A percentile compares a stretch with the other conserved stretches of the same genome.
Evolutionary conservation across 805 yeast genomes (phyloP).

Genomic region (Maudiozyma bulderi): DNA sequence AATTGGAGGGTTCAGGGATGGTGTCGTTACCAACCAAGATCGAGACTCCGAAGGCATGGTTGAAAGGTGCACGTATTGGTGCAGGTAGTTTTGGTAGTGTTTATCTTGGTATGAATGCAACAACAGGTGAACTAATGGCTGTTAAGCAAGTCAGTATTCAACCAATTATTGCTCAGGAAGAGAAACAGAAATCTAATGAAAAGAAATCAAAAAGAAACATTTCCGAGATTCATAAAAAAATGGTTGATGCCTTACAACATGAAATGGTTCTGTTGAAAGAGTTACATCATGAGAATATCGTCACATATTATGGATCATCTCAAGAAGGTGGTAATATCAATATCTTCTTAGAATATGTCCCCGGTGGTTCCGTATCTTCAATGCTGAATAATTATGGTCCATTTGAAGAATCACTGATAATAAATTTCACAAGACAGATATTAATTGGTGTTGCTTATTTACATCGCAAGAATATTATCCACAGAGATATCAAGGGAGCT

Average conservation of each 20-base stretch:
- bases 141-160: conserved; percentile 81
- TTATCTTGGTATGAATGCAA: conserved; percentile 80
- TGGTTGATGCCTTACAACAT: conserved; percentile 73
- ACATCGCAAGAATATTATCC: conserved; percentile 68
- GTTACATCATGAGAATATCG: conserved; percentile 84
- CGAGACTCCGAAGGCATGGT: conserved; percentile 73
- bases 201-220: conserved; percentile 15
- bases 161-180: conserved; percentile 7
- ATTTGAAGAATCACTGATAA: conserved; percentile 65
- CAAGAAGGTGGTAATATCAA: conserved; percentile 62
- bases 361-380: conserved; percentile 63
- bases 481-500: conserved; percentile 84
- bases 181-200: conserved; percentile 8
- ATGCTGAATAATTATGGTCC: conserved; percentile 69
- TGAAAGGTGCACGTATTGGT: conserved; percentile 87
- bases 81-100: conserved; percentile 94
- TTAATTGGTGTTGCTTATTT: conserved; percentile 64
- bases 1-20: conserved; percentile 31
- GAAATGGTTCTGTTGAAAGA: conserved; percentile 73
- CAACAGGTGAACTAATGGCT: conserved; percentile 94
- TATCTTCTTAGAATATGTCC: conserved; percentile 71
- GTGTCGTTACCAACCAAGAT: conserved; percentile 24
- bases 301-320: conserved; percentile 82
- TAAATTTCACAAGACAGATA: conserved; percentile 67
- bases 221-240: conserved; percentile 34